A percentile compares a stretch with the other conserved stretches of the same genome.
Evolutionary conservation across 192 early-diverging fungal species (phyloP).

Genomic region (Umbelopsis ramanniana): DNA sequence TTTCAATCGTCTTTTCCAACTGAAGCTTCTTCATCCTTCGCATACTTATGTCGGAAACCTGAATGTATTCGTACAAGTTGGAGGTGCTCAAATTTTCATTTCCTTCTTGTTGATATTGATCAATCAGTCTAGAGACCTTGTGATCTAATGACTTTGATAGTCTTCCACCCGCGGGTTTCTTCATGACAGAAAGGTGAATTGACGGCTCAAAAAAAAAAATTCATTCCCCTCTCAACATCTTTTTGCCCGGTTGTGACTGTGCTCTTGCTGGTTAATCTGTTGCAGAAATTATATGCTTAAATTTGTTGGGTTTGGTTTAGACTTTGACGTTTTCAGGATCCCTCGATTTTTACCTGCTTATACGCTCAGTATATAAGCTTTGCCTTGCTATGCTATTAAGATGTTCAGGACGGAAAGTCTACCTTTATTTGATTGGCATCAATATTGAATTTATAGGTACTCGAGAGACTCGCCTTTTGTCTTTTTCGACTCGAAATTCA

Average conservation of each 20-base stretch:
- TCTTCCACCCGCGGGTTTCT: constrained; percentile 18
- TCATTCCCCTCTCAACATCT: background rate
- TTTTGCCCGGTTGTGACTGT: background rate
- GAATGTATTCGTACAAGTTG: constrained; percentile 40
- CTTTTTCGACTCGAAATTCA: too few relatives aligned
- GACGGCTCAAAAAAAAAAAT: constrained; percentile 7
- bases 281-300: too few relatives aligned
- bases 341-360: too few relatives aligned
- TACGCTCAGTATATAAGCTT: too few relatives aligned
- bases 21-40: constrained; percentile 45
- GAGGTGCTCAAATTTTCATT: constrained; percentile 12
- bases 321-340: too few relatives aligned
- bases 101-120: constrained; percentile 32
- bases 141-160: constrained; percentile 30
- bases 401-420: too few relatives aligned
- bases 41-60: constrained; percentile 36
- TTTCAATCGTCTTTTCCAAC: constrained; percentile 40
- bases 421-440: too few relatives aligned
- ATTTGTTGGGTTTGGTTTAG: too few relatives aligned
- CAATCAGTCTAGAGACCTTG: constrained; percentile 29
- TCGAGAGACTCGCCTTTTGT: too few relatives aligned
- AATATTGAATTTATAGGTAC: too few relatives aligned
- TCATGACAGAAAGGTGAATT: constrained; percentile 1
- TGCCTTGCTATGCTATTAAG: too few relatives aligned
- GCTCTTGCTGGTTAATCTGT: too few relatives aligned